A percentile compares a stretch with the other conserved stretches of the same genome.
These are phyloP conservation scores for Herpetospermum pedunculosum DNA, from an alignment of 306 rosid genomes.

Conservation along the genomic window DNA sequence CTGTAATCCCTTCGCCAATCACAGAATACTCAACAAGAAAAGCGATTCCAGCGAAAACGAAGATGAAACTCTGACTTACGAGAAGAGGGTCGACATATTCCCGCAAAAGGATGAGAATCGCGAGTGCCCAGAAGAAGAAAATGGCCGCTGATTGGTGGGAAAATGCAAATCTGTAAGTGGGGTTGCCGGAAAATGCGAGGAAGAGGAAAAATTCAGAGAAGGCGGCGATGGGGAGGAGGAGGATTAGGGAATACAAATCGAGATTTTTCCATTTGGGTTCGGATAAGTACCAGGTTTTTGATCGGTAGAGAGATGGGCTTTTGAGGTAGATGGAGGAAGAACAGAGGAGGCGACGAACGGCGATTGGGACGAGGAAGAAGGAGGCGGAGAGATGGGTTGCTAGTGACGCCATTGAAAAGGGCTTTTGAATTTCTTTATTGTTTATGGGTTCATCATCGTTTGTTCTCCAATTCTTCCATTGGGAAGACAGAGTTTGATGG, in stretches of 20 bases:
- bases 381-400: slow-evolving; percentile 65
- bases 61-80: slow-evolving; percentile 23
- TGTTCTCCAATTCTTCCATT: background rate
- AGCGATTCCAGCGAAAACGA: slow-evolving; percentile 24
- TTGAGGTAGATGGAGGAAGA: slow-evolving; percentile 67
- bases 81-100: slow-evolving; percentile 26
- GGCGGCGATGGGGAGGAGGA: slow-evolving; percentile 61
- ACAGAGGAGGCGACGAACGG: slow-evolving; percentile 55
- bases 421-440: background rate
- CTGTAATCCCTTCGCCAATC: slow-evolving; percentile 40
- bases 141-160: slow-evolving; percentile 45
- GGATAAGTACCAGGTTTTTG: slow-evolving; percentile 66
- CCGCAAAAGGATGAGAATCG: slow-evolving; percentile 30
- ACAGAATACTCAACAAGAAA: slow-evolving; percentile 30
- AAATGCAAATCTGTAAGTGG: slow-evolving; percentile 49
- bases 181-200: slow-evolving; percentile 50
- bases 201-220: slow-evolving; percentile 53
- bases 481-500: background rate
- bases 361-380: slow-evolving; percentile 46
- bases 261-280: slow-evolving; percentile 62
- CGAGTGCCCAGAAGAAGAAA: slow-evolving; percentile 58
- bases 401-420: slow-evolving; percentile 46
- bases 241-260: slow-evolving; percentile 48
- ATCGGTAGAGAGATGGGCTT: slow-evolving; percentile 58
- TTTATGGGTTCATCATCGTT: background rate